Evolutionary conservation across 768 basidiomycete genomes (phyloP).

Genomic region (Trametes cingulata): DNA sequence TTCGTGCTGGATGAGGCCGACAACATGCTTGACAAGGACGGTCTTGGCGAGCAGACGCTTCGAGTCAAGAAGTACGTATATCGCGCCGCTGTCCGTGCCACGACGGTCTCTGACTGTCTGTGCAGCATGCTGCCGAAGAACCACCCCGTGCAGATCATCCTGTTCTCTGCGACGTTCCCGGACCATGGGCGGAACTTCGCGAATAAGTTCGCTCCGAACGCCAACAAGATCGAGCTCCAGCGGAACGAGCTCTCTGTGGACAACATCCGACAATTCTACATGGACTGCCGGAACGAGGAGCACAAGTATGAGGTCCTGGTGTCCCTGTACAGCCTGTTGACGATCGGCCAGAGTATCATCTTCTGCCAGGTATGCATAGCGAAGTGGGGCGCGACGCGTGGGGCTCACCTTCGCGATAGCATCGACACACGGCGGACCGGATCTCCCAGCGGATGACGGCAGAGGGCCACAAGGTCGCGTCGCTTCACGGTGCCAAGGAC

Average conservation of each 20-base stretch:
- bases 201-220: conserved; percentile 85
- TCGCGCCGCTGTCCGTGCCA: background rate
- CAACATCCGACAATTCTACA: conserved; percentile 95
- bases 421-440: conserved; percentile 89
- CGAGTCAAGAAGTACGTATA: conserved; percentile 84
- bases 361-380: conserved; percentile 79
- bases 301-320: conserved; percentile 97
- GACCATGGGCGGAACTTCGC: conserved; percentile 93
- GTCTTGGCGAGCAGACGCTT: conserved; percentile 90
- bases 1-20: conserved; percentile 98
- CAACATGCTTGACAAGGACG: conserved; percentile 96
- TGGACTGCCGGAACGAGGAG: conserved; percentile 91
- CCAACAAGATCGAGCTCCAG: conserved; percentile 96
- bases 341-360: conserved; percentile 97
- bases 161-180: conserved; percentile 98
- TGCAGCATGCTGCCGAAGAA: conserved; percentile 57
- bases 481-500: conserved; percentile 93
- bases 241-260: conserved; percentile 93
- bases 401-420: conserved; percentile 43
- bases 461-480: conserved; percentile 96
- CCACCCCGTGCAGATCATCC: conserved; percentile 74
- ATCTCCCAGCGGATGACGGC: conserved; percentile 88
- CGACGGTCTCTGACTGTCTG: too few species aligned
- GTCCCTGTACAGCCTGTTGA: conserved; percentile 83
- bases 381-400: background rate